Evolutionary conservation across 2,329 filamentous ascomycete genomes (phyloP).

Genomic region (Colletotrichum destructivum): DNA sequence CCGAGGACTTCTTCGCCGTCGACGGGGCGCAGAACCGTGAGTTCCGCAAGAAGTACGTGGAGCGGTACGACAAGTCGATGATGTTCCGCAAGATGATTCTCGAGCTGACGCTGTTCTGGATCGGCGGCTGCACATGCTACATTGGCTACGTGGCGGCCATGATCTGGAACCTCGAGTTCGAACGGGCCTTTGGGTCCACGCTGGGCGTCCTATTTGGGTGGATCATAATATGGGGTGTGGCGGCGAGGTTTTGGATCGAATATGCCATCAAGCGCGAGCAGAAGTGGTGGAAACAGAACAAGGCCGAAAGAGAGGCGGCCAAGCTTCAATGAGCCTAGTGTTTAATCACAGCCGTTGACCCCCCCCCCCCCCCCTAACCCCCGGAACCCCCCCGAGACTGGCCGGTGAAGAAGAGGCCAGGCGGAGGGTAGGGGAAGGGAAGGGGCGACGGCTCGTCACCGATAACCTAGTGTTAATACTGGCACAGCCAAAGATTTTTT

Average conservation of each 20-base stretch:
- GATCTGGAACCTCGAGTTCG: constrained; percentile 40
- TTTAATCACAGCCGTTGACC: constrained; percentile 31
- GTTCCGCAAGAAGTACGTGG: constrained; percentile 36
- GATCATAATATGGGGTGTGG: constrained; percentile 39
- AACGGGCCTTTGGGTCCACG: constrained; percentile 36
- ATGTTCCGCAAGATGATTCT: constrained; percentile 42
- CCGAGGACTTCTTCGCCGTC: constrained; percentile 41
- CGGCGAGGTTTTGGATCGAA: constrained; percentile 36
- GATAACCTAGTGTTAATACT: constrained; percentile 39
- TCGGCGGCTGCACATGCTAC: constrained; percentile 35
- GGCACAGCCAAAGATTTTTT: constrained; percentile 17
- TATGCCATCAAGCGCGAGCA: constrained; percentile 36
- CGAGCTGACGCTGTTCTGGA: constrained; percentile 39
- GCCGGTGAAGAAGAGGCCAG: neutral
- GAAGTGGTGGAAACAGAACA: constrained; percentile 41
- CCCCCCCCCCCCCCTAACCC: no score
- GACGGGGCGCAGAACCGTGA: constrained; percentile 40
- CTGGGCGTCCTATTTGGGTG: constrained; percentile 36
- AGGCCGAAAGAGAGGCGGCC: constrained; percentile 34
- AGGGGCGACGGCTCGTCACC: neutral
- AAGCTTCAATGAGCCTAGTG: constrained; percentile 41
- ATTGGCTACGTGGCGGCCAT: constrained; percentile 37
- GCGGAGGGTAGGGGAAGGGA: neutral
- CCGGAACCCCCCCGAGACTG: neutral
- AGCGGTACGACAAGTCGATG: constrained; percentile 40